Evolutionary conservation across 1,284 basidiomycete genomes (phyloP).

Genomic region (Termitomyces sp.): DNA sequence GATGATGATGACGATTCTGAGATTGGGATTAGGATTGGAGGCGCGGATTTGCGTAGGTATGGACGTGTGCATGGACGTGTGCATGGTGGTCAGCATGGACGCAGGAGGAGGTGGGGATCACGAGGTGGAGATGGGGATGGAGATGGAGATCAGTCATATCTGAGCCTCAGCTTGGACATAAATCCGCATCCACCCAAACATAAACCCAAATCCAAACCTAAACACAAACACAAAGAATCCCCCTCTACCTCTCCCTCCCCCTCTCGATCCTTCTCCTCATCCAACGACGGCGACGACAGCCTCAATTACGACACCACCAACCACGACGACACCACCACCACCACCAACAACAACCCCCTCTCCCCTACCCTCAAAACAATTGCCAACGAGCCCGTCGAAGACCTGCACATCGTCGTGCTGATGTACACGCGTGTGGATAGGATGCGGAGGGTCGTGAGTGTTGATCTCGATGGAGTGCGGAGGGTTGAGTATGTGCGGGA

Average conservation of each 20-base stretch:
- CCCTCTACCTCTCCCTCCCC: not conserved
- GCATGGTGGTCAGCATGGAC: not conserved
- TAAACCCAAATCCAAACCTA: no score
- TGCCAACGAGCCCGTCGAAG: conserved; percentile 24
- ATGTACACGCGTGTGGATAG: conserved; percentile 32
- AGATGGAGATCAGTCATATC: no score
- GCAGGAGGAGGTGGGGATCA: not conserved
- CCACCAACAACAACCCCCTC: no score
- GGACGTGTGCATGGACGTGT: not conserved
- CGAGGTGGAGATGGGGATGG: not conserved
- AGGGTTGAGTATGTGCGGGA: not conserved
- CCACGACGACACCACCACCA: not conserved
- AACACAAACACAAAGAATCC: not conserved
- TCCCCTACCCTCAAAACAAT: not conserved
- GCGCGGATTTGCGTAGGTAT: not conserved
- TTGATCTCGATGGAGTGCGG: not conserved
- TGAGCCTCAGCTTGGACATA: no score
- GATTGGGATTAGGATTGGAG: not conserved
- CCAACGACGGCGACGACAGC: not conserved
- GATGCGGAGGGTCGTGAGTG: not conserved
- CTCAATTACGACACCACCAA: no score
- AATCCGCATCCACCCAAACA: not conserved
- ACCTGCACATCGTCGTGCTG: conserved; percentile 41
- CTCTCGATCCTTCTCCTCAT: no score
- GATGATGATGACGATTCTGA: not conserved